Evolutionary conservation across 1,284 basidiomycete genomes (phyloP), one percentile per base, ranked within the genome.

Genomic region (Cystobasidiaceae sp.): DNA sequence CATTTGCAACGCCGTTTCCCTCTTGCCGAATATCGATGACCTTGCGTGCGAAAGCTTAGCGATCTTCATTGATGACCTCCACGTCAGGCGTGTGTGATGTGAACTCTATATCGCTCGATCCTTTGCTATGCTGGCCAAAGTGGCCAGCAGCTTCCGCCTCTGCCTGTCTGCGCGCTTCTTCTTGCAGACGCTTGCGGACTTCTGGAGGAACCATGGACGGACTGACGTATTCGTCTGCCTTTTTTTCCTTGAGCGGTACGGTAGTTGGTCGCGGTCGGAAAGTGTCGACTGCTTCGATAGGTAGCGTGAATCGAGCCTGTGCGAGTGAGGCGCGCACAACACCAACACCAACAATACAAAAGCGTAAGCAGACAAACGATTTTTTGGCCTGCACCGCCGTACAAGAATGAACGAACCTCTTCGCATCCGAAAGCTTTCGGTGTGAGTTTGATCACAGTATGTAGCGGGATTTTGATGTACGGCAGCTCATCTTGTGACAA

Each of bases 351-450:
- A n/a, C n/a, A n/a, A n/a, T n/a, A n/a, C n/a, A 43, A 51, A 17
- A 30, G 6, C 46, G 28, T n/a, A 27, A n/a, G n/a, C n/a, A n/a
- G n/a, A n/a, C n/a, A n/a, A n/a, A n/a, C n/a, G n/a, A n/a, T n/a
- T n/a, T n/a, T n/a, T n/a, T n/a, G n/a, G n/a, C n/a, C n/a, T n/a
- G n/a, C n/a, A n/a, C n/a, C n/a, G n/a, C n/a, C n/a, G n/a, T n/a
- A n/a, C n/a, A n/a, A n/a, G n/a, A n/a, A n/a, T 39, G 37, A 11
- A 11, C 96, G 82, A 76, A 94, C 93, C 77, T 99, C 96, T 76
- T 97, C 92, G 80, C 94, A 98, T 21, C 96, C 96, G 75, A 98
- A 99, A 0, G 96, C 96, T 76, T 91, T 93, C 2, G 96, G 96
- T 0, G 94, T 97, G 58, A 98, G 72, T 79, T 97, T 97, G 78